These are phyloP conservation scores for Pyrus betulifolia DNA, from an alignment of 306 rosid genomes.

Conservation along the genomic window DNA sequence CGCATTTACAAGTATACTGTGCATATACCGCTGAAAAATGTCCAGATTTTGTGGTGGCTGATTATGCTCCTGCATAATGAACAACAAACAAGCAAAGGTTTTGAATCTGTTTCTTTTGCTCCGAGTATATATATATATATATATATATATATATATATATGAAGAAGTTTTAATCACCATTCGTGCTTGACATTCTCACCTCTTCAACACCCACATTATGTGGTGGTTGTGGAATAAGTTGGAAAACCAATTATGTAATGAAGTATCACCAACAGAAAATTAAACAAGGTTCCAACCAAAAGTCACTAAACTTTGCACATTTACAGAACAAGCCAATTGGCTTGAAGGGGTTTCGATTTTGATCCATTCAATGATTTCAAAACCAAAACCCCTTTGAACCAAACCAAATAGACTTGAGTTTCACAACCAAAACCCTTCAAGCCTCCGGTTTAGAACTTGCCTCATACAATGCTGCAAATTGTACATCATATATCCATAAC, in stretches of 20 bases:
- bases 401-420: not conserved
- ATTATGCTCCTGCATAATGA: slow-evolving; percentile 7
- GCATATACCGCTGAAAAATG: not conserved
- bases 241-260: not conserved
- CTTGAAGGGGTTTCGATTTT: not conserved
- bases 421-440: not conserved
- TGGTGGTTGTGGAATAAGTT: not conserved
- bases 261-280: not conserved
- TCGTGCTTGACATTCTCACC: slow-evolving; percentile 30
- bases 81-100: not conserved
- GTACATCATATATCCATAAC: not conserved
- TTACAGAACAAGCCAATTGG: not conserved
- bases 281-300: not conserved
- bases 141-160: too few relatives aligned
- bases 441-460: too few relatives aligned
- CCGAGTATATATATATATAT: not conserved
- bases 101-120: slow-evolving; percentile 6
- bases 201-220: not conserved
- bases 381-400: not conserved
- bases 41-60: not conserved
- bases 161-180: not conserved
- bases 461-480: not conserved
- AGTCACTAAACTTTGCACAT: not conserved
- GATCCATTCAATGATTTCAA: not conserved
- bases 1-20: not conserved